These are phyloP conservation scores for Cupressus sempervirens DNA, from an alignment of 75 land plant genomes.

Conservation along the genomic window DNA sequence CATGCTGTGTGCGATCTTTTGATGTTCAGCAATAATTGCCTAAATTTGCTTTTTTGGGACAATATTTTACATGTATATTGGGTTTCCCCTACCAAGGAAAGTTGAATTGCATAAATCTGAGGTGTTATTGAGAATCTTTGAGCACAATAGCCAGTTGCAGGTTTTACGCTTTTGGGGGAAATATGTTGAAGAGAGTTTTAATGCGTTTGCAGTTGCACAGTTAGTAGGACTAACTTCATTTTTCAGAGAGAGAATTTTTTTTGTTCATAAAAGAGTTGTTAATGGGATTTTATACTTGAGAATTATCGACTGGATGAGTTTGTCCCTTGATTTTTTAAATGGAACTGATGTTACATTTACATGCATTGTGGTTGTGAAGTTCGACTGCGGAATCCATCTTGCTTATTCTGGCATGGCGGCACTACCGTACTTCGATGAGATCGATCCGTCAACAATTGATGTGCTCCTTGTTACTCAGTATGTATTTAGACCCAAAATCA, in stretches of 20 bases:
- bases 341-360: constrained; percentile 6
- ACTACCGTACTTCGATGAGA: constrained; percentile 96
- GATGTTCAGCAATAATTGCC: neutral
- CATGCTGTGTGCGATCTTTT: neutral
- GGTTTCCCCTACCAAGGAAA: neutral
- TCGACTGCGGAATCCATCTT: constrained; percentile 98
- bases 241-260: neutral
- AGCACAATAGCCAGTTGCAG: neutral
- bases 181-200: neutral
- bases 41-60: neutral
- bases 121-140: neutral
- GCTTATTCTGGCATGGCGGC: constrained; percentile 98
- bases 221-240: neutral
- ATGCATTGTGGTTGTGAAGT: constrained; percentile 37
- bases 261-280: neutral
- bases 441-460: constrained; percentile 93
- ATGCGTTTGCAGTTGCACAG: neutral
- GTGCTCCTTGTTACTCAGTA: constrained; percentile 99
- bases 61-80: neutral
- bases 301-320: neutral
- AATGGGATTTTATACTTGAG: neutral
- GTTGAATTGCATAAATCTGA: neutral
- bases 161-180: neutral
- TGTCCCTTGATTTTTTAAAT: neutral
- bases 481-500: constrained; percentile 15